Evolutionary conservation across 176 grass and related monocot species (phyloP).

Genomic region (Elaeis guineensis): DNA sequence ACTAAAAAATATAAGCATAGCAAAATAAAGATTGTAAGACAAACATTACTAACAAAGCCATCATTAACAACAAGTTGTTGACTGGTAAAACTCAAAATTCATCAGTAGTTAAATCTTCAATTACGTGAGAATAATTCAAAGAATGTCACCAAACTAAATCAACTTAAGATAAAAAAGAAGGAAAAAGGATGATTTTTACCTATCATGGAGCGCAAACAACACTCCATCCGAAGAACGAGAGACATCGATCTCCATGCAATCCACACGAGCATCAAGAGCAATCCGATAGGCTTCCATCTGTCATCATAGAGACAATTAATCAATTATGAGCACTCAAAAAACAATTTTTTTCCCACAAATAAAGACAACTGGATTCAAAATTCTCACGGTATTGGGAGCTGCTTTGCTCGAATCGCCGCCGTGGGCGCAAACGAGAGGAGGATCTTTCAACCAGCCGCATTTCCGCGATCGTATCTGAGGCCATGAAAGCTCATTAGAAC

Average conservation of each 20-base stretch:
- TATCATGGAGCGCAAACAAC: constrained; percentile 73
- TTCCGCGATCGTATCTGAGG: constrained; percentile 54
- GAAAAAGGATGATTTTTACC: constrained; percentile 22
- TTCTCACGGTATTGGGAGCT: constrained; percentile 59
- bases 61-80: too few species aligned
- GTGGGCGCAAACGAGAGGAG: constrained; percentile 85
- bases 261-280: constrained; percentile 53
- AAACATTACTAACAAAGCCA: too few species aligned
- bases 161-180: too few species aligned
- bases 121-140: too few species aligned
- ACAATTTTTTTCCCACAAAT: too few species aligned
- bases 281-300: constrained; percentile 75
- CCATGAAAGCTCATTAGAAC: background rate
- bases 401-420: constrained; percentile 81
- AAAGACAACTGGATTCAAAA: too few species aligned
- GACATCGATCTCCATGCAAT: constrained; percentile 85
- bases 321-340: too few species aligned
- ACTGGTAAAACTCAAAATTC: too few species aligned
- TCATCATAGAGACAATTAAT: background rate
- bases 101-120: too few species aligned
- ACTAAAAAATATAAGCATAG: too few species aligned
- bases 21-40: too few species aligned
- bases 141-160: too few species aligned
- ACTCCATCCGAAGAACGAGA: constrained; percentile 66
- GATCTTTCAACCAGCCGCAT: constrained; percentile 67